phyloP scores from a whole-genome alignment of 345 rosid species.

The Lepidium aucheri region DNA sequence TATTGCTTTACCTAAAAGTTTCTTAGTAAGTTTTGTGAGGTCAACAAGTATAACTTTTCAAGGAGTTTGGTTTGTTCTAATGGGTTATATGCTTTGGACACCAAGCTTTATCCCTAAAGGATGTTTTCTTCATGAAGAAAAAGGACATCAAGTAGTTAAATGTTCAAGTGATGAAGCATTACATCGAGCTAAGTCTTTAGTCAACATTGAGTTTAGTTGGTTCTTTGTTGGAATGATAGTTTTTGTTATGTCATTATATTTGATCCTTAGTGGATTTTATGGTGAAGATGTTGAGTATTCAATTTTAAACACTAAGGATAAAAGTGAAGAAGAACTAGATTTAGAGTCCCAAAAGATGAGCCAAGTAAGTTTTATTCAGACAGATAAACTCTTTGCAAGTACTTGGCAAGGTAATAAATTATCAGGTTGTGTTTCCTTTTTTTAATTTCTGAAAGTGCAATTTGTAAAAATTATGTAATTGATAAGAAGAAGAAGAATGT shows the following conservation, averaged over 20 bases:
- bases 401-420: constrained; percentile 27
- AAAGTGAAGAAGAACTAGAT: constrained; percentile 22
- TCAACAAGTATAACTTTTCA: constrained; percentile 49
- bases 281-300: constrained; percentile 29
- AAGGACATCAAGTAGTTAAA: constrained; percentile 50
- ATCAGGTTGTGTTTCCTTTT: constrained; percentile 5
- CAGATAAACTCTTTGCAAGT: constrained; percentile 14
- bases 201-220: constrained; percentile 60
- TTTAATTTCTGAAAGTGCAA: background rate
- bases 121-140: constrained; percentile 43
- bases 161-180: constrained; percentile 38
- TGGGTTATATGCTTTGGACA: constrained; percentile 63
- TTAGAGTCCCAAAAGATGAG: constrained; percentile 33
- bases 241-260: constrained; percentile 30
- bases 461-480: background rate
- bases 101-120: constrained; percentile 47
- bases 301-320: constrained; percentile 29
- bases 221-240: constrained; percentile 27
- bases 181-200: constrained; percentile 55
- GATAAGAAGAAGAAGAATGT: background rate
- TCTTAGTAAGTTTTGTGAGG: constrained; percentile 47
- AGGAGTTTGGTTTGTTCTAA: constrained; percentile 55
- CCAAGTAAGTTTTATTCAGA: constrained; percentile 14
- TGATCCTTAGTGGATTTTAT: constrained; percentile 28
- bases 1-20: constrained; percentile 27